Conservation (phyloP, 2,329 filamentous ascomycete species). For the Neofusicoccum laricinum region DNA sequence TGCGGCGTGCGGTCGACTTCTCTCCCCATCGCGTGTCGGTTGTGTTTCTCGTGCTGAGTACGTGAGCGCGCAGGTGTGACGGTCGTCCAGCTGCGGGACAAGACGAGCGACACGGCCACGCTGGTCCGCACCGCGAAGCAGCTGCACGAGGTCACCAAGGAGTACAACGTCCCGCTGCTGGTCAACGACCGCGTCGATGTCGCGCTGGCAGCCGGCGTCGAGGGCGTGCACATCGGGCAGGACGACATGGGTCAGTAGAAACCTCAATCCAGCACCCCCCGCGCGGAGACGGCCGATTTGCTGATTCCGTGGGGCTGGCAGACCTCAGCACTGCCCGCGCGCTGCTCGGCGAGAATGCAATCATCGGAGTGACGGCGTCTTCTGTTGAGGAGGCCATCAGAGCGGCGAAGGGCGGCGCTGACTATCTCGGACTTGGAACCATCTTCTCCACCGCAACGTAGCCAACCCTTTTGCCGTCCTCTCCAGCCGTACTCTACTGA, state of each 20-base stretch:
- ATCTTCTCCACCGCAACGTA: conserved; percentile 81
- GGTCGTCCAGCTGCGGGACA: conserved; percentile 88
- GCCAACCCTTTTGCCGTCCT: not conserved
- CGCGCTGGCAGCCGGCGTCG: conserved; percentile 77
- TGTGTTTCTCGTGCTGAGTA: not conserved
- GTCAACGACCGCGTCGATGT: conserved; percentile 95
- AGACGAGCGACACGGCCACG: conserved; percentile 69
- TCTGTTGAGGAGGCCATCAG: conserved; percentile 67
- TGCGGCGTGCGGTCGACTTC: too few relatives aligned
- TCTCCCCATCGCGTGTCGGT: not conserved
- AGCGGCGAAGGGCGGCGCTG: conserved; percentile 73
- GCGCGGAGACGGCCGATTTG: not conserved
- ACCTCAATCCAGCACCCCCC: too few relatives aligned
- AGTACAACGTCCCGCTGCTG: conserved; percentile 71
- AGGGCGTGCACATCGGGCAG: conserved; percentile 92
- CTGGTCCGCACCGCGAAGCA: conserved; percentile 68
- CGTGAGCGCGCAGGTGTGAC: conserved; percentile 57
- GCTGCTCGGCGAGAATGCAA: conserved; percentile 71
- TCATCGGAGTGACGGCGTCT: conserved; percentile 86
- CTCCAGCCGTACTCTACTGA: not conserved
- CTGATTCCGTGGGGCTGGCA: conserved; percentile 27
- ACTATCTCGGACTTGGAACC: conserved; percentile 89
- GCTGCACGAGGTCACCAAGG: conserved; percentile 68
- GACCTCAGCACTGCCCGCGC: conserved; percentile 64
- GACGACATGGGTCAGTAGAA: conserved; percentile 71